Base-by-base conservation (phyloP, 306 rosid genomes). In the Castanea crenata region DNA sequence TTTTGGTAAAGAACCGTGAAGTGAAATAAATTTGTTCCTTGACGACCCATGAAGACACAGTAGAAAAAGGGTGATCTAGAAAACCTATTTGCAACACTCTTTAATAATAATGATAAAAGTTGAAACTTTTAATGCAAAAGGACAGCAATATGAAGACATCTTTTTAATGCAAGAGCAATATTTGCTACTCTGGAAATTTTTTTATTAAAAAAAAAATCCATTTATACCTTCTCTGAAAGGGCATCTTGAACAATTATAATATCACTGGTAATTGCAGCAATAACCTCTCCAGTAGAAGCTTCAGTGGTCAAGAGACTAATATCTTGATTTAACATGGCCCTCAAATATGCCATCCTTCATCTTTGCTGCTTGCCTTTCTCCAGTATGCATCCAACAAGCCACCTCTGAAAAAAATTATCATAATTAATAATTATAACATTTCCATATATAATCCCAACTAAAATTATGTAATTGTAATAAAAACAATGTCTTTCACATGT, bases 311-410 rank as follows among this genome's bases (percentile, higher is more conserved):
- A 95, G 9, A 95, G 85, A 56, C 98, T 92, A 16, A 95, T 91
- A 75, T 95, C 99, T 89, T 95, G 97, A 83, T 78, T 92, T 69
- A 95, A 54, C 99, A 95, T 92, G 18, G 97, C 84, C 51, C 83
- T 92, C 80, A 95, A 79, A 86, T 95, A 95, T 34, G 97, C 99
- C 97, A 95, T 87, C 81, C 99, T 92, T 92, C 97, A 95, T 95
- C 74, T 95, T 95, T 51, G 97, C 97, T 31, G 95, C 97, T 84
- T 95, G 99, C 5, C 98, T 80, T 71, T 95, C 98, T 23, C 99
- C 98, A 20, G 92, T 95, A 52, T 95, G 92, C 99, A 95, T 95
- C 99, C 99, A 95, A 83, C 99, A 95, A 76, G 99, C 99, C 86
- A 95, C 99, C 97, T 95, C 99, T 94, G 19, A 16, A 41, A 41